Evolutionary conservation across 1,139 yeast genomes (phyloP).

Genomic region (Suhomyces choctaworum): DNA sequence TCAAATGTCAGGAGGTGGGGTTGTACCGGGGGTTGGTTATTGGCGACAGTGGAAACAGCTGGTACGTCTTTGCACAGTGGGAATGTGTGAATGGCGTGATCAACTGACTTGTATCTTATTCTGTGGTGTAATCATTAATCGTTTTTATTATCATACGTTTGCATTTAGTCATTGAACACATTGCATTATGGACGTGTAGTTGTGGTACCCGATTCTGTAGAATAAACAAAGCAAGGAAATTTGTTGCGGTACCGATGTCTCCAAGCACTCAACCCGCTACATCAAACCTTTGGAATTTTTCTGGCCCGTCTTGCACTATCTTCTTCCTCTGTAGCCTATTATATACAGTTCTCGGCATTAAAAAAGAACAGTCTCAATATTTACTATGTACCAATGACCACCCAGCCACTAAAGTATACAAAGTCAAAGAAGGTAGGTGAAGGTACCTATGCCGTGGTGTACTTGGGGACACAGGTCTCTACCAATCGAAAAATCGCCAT

Average conservation of each 20-base stretch:
- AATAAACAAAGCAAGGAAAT: too few species aligned
- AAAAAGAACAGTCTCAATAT: too few species aligned
- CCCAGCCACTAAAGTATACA: constrained; percentile 28
- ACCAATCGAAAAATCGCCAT: constrained; percentile 75
- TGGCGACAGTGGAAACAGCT: constrained; percentile 75
- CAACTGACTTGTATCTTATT: constrained; percentile 3
- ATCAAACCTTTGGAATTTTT: too few species aligned
- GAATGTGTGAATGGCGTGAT: constrained; percentile 43
- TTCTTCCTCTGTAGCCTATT: too few species aligned
- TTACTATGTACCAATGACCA: constrained; percentile 1
- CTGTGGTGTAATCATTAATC: constrained; percentile 2
- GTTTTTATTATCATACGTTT: constrained; percentile 7
- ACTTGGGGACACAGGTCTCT: constrained; percentile 67
- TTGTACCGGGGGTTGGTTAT: constrained; percentile 80
- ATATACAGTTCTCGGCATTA: too few species aligned
- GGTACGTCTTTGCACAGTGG: constrained; percentile 96
- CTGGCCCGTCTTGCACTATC: too few species aligned
- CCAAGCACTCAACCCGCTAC: too few species aligned
- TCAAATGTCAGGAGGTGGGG: constrained; percentile 72
- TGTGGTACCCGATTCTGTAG: too few species aligned
- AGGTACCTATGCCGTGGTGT: constrained; percentile 98
- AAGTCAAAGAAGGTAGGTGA: constrained; percentile 91
- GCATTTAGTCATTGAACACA: constrained; percentile 7
- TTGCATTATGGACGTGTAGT: too few species aligned
- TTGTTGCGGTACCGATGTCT: not conserved